Conservation (phyloP, 768 basidiomycete genomes). For the Daedaleopsis nitida region DNA sequence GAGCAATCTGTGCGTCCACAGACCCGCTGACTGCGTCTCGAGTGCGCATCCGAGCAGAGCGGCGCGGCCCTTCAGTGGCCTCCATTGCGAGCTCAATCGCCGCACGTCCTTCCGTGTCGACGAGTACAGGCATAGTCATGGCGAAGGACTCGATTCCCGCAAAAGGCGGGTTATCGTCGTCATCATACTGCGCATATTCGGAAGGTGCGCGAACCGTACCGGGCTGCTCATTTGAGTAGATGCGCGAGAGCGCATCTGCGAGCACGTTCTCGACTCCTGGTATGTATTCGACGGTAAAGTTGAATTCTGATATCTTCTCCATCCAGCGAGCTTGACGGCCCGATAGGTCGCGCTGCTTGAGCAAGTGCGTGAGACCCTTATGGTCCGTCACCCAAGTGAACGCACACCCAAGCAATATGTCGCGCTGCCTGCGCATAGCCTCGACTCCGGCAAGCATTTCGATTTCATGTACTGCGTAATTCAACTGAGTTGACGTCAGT, state of each 20-base stretch:
- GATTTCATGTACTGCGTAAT: conserved; percentile 31
- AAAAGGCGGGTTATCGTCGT: background rate
- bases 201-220: background rate
- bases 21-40: no score
- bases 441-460: conserved; percentile 12
- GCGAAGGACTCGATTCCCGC: no score
- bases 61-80: no score
- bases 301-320: conserved; percentile 33
- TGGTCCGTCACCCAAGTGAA: conserved; percentile 21
- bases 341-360: conserved; percentile 36
- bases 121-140: no score
- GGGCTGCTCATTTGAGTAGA: conserved; percentile 17
- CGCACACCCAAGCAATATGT: conserved; percentile 11
- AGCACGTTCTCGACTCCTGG: conserved; percentile 34
- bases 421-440: background rate
- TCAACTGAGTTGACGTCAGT: conserved; percentile 27
- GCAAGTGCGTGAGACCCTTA: conserved; percentile 28
- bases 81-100: no score
- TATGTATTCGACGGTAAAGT: conserved; percentile 32
- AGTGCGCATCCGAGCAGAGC: no score
- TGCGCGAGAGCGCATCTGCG: conserved; percentile 29
- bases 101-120: background rate
- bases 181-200: background rate
- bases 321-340: conserved; percentile 40
- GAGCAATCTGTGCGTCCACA: no score